phyloP scores from a whole-genome alignment of 192 early-diverging fungal genomes.

The Borealophlyctis nickersoniae region DNA sequence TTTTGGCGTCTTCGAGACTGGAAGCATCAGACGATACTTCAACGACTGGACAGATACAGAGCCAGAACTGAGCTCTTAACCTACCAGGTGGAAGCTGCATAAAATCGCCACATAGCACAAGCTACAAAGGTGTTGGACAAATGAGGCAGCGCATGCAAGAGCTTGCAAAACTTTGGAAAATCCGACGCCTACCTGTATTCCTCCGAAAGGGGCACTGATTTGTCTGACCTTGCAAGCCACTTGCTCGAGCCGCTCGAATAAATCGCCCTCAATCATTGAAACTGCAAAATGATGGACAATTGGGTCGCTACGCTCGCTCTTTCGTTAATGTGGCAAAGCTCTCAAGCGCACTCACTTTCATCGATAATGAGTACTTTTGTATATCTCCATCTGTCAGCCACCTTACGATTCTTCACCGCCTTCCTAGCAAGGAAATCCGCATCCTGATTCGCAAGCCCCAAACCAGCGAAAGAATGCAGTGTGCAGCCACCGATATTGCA shows the following conservation, averaged over 20 bases:
- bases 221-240: constrained; percentile 29
- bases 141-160: no score
- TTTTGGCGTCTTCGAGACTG: constrained; percentile 20
- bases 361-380: constrained; percentile 48
- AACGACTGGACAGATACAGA: background rate
- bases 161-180: no score
- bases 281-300: constrained; percentile 16
- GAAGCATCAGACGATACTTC: constrained; percentile 1
- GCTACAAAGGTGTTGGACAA: constrained; percentile 16
- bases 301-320: background rate
- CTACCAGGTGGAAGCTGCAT: constrained; percentile 50
- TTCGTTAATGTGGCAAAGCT: background rate
- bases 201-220: constrained; percentile 42
- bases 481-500: constrained; percentile 58
- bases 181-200: constrained; percentile 42
- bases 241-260: constrained; percentile 45
- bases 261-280: constrained; percentile 49
- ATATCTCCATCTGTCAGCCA: constrained; percentile 26
- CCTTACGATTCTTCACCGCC: constrained; percentile 10
- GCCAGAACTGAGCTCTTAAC: background rate
- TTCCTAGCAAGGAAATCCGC: constrained; percentile 5
- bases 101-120: constrained; percentile 51
- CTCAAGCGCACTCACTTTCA: constrained; percentile 33
- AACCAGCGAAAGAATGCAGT: constrained; percentile 56
- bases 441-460: constrained; percentile 24